Percentiles rank a stretch among this genome's conserved stretches.
These are phyloP conservation scores for Penicillium lagena DNA, from an alignment of 495 filamentous ascomycete genomes.

Conservation along the genomic window DNA sequence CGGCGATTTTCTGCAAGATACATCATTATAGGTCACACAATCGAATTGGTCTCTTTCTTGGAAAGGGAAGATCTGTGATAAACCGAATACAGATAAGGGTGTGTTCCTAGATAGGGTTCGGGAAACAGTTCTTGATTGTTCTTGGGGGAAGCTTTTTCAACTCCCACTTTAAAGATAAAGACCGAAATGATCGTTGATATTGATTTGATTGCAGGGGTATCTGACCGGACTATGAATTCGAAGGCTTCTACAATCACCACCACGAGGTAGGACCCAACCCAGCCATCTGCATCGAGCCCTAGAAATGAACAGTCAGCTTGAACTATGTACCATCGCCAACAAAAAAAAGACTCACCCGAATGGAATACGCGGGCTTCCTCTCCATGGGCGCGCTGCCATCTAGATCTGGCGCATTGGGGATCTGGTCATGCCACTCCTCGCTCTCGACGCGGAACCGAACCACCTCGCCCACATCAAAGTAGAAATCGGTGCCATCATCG, in stretches of 20 bases:
- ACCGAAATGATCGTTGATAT: too few species aligned
- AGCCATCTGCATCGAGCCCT: constrained; percentile 50
- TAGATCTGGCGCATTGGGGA: constrained; percentile 59
- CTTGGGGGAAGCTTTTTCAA: too few species aligned
- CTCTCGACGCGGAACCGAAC: constrained; percentile 77
- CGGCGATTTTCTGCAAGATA: too few species aligned
- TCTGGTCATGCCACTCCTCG: constrained; percentile 85
- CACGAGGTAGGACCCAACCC: constrained; percentile 43
- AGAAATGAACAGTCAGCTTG: constrained; percentile 4
- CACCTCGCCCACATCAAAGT: constrained; percentile 81
- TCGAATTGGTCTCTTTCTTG: too few species aligned
- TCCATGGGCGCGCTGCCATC: constrained; percentile 42
- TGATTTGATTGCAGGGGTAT: constrained; percentile 11
- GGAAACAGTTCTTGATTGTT: too few species aligned
- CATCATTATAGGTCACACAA: too few species aligned
- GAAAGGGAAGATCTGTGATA: too few species aligned
- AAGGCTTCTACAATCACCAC: constrained; percentile 28
- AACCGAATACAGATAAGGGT: too few species aligned
- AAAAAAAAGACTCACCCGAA: constrained; percentile 45
- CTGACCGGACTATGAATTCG: constrained; percentile 4
- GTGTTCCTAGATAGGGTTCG: too few species aligned
- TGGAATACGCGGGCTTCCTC: constrained; percentile 57
- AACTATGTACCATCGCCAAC: not conserved
- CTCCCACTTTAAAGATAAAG: too few species aligned
- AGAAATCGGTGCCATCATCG: constrained; percentile 62